phyloP scores from a whole-genome alignment of 2,329 filamentous ascomycete genomes.

The Alternaria hordeiaustralica region DNA sequence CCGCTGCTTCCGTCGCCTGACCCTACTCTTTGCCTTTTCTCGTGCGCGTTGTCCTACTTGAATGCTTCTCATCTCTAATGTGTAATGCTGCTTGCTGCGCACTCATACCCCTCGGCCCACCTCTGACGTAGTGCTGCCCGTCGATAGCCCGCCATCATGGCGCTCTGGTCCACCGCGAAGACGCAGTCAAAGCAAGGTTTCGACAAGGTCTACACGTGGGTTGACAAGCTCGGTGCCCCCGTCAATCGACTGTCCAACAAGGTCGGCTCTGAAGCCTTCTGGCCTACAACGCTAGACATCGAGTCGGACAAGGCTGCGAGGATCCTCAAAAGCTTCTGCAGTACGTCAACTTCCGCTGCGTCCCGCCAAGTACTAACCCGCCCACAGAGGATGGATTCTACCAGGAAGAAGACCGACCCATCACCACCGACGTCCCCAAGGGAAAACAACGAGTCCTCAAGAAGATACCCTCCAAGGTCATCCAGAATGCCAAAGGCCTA shows the following conservation, averaged over 20 bases:
- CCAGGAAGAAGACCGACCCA: slow-evolving; percentile 58
- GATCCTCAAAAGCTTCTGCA: slow-evolving; percentile 89
- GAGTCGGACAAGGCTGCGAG: slow-evolving; percentile 91
- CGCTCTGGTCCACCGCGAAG: slow-evolving; percentile 45
- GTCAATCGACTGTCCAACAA: slow-evolving; percentile 84
- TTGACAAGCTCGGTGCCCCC: slow-evolving; percentile 74
- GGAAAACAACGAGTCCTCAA: slow-evolving; percentile 71
- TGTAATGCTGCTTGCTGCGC: slow-evolving; percentile 24
- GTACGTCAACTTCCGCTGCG: slow-evolving; percentile 58
- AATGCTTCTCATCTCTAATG: slow-evolving; percentile 26
- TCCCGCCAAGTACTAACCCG: slow-evolving; percentile 21
- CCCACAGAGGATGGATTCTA: slow-evolving; percentile 71
- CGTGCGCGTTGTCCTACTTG: slow-evolving; percentile 14
- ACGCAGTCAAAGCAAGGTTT: slow-evolving; percentile 58
- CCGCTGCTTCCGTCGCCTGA: slow-evolving; percentile 21
- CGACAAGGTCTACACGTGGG: slow-evolving; percentile 72
- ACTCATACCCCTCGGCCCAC: slow-evolving; percentile 26
- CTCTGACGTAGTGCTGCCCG: slow-evolving; percentile 11
- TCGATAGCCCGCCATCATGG: slow-evolving; percentile 26
- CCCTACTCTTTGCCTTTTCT: slow-evolving; percentile 15
- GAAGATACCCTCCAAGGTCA: slow-evolving; percentile 83
- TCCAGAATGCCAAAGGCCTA: slow-evolving; percentile 86
- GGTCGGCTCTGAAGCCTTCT: slow-evolving; percentile 81
- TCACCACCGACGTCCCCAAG: slow-evolving; percentile 60
- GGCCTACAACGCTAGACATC: slow-evolving; percentile 83